Base-by-base conservation (phyloP, 352 stramenopile genomes). In the Globisporangium cederbergense region DNA sequence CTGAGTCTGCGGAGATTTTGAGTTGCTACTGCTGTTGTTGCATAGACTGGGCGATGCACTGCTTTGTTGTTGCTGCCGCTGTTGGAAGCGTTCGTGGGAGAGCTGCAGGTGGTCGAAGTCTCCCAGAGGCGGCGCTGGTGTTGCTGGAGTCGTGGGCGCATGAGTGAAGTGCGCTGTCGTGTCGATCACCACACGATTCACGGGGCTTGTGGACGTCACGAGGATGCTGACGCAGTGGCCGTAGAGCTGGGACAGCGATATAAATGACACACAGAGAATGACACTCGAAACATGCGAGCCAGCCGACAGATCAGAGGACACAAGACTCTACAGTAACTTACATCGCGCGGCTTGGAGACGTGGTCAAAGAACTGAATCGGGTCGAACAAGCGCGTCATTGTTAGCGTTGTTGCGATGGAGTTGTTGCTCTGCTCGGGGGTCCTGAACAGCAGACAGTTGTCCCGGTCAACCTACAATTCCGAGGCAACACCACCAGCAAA, bases 141-240 rank as follows among this genome's bases (percentile, higher is more conserved):
- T 32, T 20, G 28, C 25, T 28, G 25, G 25, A 38, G 34, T 11
- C 18, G 13, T 53, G 4, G 25, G 16, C 13, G 32, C 25, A 25
- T 50, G 38, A 9, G 76, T 78, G 46, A 86, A 88, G 13, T 86
- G 73, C 13, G 88, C 77, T 6, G 68, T 67, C 9, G 78, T 83
- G 64, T 89, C 70, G 65, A 89, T 83, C 53, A 88, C 80, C 3
- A 79, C 72, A 20, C 74, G 75, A 4, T 62, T 69, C 5, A 85
- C 66, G 2, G 80, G 80, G 30, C 45, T 40, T 3, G 73, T 75
- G 2, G 77, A 79, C 11, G 65, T 60, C 30, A 90, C 78, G 32
- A 79, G 54, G 38, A 88, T 83, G 50, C 65, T 67, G 34, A 90
- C 58, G 28, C 69, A 72, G 56, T 90, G 78, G 18, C 68, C 70